Base-by-base conservation (phyloP, 164 flowering plant species). In the Taxillus chinensis region DNA sequence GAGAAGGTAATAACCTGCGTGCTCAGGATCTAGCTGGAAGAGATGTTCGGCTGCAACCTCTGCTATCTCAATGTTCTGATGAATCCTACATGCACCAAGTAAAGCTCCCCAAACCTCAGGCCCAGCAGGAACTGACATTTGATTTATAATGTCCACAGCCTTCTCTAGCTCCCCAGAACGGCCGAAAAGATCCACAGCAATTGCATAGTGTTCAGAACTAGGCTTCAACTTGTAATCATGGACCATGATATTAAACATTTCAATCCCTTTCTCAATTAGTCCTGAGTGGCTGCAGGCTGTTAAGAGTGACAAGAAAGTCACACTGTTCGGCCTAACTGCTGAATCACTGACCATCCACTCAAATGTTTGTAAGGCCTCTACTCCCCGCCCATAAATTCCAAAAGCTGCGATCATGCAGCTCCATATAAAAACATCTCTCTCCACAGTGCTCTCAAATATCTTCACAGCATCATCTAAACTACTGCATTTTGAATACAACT, bases 231-330 rank as follows among this genome's bases (percentile, higher is more conserved):
- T 45, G 58, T 70, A 69, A 3, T 67, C 67, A 41, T 67, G 59
- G 11, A 70, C 67, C 90, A 83, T 85, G 41, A 52, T 64, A 46
- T 80, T 39, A 56, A 83, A 80, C 39, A 78, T 62, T 48, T 70
- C 42, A 41, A 74, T 68, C 16, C 86, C 90, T 63, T 80, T 80
- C 52, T 74, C 66, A 55, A 85, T 61, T 59, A 81, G 64, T 39
- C 87, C 87, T 16, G 78, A 55, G 67, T 80, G 86, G 61, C 86
- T 77, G 64, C 90, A 85, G 8, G 87, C 86, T 38, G 84, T 67
- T 61, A 85, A 60, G 40, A 83, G 62, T 10, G 83, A 75, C 41
- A 85, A 78, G 59, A 83, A 81, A 4, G 86, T 78, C 3, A 81
- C 71, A 50, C 72, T 67, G 57, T 83, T 85, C 8, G 90, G 86